Base-by-base conservation (phyloP, 768 basidiomycete genomes). In the Lepiota brunneoincarnata region DNA sequence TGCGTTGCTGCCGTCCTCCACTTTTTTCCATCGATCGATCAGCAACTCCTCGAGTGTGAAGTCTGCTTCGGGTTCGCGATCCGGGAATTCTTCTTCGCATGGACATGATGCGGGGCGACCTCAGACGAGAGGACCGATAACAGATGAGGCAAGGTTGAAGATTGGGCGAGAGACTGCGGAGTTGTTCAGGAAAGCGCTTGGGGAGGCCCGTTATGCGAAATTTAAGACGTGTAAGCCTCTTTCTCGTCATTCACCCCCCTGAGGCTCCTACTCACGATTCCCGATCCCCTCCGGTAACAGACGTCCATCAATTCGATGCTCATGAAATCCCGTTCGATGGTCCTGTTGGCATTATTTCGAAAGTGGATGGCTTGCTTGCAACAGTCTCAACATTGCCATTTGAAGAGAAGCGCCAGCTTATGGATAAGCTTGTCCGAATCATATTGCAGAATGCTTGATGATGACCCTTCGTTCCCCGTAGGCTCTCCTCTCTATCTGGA, bases 321-420 rank as follows among this genome's bases (percentile, higher is more conserved):
- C 80, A 86, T 57, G 74, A 81, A 39, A 90, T 91, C 43, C 84
- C 87, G 2, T 82, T 91, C 46, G 86, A 91, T 54, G 89, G 89
- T 14, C 81, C 87, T 10, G 75, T 72, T 28, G 89, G 89, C 18
- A 82, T 91, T 38, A 73, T 89, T n/a, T 63, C 75, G 23, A 81
- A 79, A 39, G 83, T 89, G 5, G 81, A 83, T 61, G 74, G 76
- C 41, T 73, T 91, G 35, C 74, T 91, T 49, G 72, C 72, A 45
- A 70, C 72, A 40, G 72, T 83, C 4, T 73, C 75, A 20, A 68
- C 70, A 55, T 66, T 87, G 48, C 65, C 64, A 56, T 69, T 72
- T 38, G 76, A 79, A 48, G 77, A 69, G 56, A 81, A 79, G 59
- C 75, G 71, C 56, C 69, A 68, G 18, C 74, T 90, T 47, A 67